Conservation (phyloP, 108 stramenopile genomes). For the Pinguiococcus pyrenoidosus region DNA sequence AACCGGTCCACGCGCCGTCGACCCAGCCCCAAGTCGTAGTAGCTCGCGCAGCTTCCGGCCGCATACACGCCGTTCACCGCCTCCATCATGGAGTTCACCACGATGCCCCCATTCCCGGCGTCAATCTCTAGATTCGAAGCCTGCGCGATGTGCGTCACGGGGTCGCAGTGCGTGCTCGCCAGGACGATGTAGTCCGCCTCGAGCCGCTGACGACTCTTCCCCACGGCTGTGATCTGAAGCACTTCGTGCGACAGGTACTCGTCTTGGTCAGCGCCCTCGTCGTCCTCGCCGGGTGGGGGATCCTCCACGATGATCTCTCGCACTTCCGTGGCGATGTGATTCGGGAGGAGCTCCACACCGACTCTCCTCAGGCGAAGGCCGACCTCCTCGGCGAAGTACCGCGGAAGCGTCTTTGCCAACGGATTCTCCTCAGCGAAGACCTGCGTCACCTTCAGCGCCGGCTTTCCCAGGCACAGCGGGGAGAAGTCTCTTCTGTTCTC, state of each 20-base stretch:
- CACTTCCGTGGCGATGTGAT: no score
- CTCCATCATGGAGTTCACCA: slow-evolving; percentile 21
- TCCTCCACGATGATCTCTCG: no score
- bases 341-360: no score
- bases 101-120: slow-evolving; percentile 11
- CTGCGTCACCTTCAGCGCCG: background rate
- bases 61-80: slow-evolving; percentile 19
- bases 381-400: slow-evolving; percentile 13
- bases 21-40: slow-evolving; percentile 20
- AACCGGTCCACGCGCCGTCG: slow-evolving; percentile 13
- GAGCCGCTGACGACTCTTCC: no score
- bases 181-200: slow-evolving; percentile 25
- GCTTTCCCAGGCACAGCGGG: no score
- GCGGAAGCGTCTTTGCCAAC: slow-evolving; percentile 8
- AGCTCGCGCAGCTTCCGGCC: slow-evolving; percentile 18
- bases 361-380: no score
- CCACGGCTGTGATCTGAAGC: no score
- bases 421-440: slow-evolving; percentile 17
- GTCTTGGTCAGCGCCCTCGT: no score
- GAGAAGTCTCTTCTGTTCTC: no score
- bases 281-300: no score
- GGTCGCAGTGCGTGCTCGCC: slow-evolving; percentile 21
- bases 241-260: no score
- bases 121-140: slow-evolving; percentile 2
- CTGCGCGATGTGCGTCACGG: slow-evolving; percentile 8